Conservation (phyloP, 345 rosid genomes). For the Eucalyptus paniculata region DNA sequence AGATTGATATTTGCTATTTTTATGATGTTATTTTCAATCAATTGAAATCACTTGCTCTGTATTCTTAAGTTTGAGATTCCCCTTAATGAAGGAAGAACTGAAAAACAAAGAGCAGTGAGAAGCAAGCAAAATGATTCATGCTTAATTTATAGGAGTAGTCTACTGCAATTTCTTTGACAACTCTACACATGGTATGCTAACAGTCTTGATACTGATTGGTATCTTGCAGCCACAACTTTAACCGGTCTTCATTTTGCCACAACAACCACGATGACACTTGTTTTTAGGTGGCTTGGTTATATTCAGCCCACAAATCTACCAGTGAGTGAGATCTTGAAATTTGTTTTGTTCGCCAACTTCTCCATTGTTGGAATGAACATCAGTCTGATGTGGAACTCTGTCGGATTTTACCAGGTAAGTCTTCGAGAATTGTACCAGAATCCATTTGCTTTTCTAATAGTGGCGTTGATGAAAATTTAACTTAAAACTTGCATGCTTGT, state of each 20-base stretch:
- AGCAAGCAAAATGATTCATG: background rate
- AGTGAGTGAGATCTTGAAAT: constrained; percentile 59
- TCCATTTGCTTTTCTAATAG: background rate
- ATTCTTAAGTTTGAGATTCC: background rate
- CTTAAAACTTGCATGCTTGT: background rate
- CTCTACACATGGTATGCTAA: background rate
- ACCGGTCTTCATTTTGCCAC: constrained; percentile 98
- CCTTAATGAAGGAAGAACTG: background rate
- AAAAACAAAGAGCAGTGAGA: background rate
- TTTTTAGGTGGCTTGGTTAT: constrained; percentile 78
- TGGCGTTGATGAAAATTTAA: background rate
- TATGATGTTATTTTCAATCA: background rate
- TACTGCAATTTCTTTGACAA: background rate
- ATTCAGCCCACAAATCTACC: constrained; percentile 84
- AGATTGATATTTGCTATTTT: background rate
- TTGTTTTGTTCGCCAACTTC: constrained; percentile 88
- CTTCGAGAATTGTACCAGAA: background rate
- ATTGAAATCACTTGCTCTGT: background rate
- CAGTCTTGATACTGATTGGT: background rate
- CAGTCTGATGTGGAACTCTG: constrained; percentile 99
- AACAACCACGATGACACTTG: constrained; percentile 63
- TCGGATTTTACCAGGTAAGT: constrained; percentile 97
- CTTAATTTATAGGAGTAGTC: background rate
- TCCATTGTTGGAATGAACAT: constrained; percentile 99
- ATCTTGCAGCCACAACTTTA: constrained; percentile 83